A percentile compares a stretch with the other conserved stretches of the same genome.
Conservation (phyloP, 257 asterid genomes). For the Solanum phureja region DNA sequence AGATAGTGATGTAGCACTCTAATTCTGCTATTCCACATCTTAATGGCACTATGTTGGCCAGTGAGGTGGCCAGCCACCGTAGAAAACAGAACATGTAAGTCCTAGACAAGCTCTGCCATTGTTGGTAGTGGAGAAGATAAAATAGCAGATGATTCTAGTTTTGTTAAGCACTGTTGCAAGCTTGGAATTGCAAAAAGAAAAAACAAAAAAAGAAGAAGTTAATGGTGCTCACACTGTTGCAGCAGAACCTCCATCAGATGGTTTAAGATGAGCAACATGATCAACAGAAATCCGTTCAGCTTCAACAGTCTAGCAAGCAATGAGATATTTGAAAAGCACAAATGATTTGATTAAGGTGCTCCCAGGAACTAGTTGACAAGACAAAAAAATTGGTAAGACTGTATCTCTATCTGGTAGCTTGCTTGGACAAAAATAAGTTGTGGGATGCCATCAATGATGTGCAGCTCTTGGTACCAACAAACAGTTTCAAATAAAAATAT, state of each 20-base stretch:
- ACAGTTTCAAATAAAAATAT: conserved; percentile 2
- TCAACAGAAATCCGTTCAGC: conserved; percentile 97
- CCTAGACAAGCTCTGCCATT: background rate
- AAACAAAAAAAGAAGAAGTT: background rate
- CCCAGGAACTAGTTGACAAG: background rate
- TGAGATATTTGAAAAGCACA: background rate
- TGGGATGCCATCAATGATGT: conserved; percentile 86
- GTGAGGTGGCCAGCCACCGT: conserved; percentile 97
- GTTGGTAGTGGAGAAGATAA: background rate
- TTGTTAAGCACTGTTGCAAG: background rate
- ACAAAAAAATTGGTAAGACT: background rate
- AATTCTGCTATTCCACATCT: conserved; percentile 91
- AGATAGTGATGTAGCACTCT: conserved; percentile 82
- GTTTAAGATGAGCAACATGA: conserved; percentile 95
- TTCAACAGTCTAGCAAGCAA: conserved; percentile 76
- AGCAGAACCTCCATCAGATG: conserved; percentile 98
- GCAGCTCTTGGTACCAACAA: conserved; percentile 56
- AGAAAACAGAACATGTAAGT: background rate
- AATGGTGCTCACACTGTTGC: conserved; percentile 71
- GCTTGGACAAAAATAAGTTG: conserved; percentile 88
- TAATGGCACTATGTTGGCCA: conserved; percentile 94
- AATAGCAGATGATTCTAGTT: background rate
- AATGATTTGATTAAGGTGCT: background rate
- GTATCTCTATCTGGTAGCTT: conserved; percentile 86
- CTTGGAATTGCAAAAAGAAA: background rate